A percentile compares a stretch with the other conserved stretches of the same genome.
Evolutionary conservation across 2,329 filamentous ascomycete genomes (phyloP).

Genomic region (Aquanectria penicillioides): DNA sequence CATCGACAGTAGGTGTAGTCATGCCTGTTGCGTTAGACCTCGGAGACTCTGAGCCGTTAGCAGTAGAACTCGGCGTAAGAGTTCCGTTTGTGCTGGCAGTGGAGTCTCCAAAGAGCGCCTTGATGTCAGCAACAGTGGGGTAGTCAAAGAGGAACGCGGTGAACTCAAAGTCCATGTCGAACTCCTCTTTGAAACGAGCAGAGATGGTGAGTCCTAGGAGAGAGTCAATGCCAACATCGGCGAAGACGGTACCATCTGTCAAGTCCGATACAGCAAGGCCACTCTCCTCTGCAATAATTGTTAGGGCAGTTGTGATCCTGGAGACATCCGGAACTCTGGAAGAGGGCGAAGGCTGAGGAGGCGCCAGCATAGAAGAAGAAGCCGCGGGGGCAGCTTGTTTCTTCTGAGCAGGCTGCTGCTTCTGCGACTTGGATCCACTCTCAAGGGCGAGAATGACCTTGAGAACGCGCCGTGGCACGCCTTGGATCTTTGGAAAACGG

Average conservation of each 20-base stretch:
- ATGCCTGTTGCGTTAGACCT: neutral
- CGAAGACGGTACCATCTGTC: conserved; percentile 64
- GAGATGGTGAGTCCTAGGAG: conserved; percentile 69
- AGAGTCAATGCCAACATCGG: conserved; percentile 69
- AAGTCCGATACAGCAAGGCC: conserved; percentile 52
- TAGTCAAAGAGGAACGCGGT: conserved; percentile 63
- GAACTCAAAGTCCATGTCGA: conserved; percentile 64
- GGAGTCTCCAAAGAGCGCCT: conserved; percentile 38
- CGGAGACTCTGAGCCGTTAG: neutral
- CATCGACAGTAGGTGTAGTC: conserved; percentile 9
- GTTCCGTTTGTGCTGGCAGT: conserved; percentile 20
- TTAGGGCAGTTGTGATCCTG: conserved; percentile 15
- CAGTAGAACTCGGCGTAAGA: conserved; percentile 24
- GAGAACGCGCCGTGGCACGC: conserved; percentile 32
- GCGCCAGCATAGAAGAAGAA: neutral
- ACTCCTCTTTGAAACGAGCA: conserved; percentile 66
- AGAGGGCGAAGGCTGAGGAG: neutral
- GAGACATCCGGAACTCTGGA: neutral
- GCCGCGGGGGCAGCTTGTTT: neutral
- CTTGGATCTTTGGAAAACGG: conserved; percentile 23
- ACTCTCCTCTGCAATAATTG: conserved; percentile 34
- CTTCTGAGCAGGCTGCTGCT: neutral
- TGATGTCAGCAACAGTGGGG: conserved; percentile 64
- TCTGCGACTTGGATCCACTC: conserved; percentile 26
- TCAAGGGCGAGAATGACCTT: conserved; percentile 32